A percentile compares a stretch with the other conserved stretches of the same genome.
Evolutionary conservation across 176 grass and related monocot genomes (phyloP).

Genomic region (Triticum monococcum): DNA sequence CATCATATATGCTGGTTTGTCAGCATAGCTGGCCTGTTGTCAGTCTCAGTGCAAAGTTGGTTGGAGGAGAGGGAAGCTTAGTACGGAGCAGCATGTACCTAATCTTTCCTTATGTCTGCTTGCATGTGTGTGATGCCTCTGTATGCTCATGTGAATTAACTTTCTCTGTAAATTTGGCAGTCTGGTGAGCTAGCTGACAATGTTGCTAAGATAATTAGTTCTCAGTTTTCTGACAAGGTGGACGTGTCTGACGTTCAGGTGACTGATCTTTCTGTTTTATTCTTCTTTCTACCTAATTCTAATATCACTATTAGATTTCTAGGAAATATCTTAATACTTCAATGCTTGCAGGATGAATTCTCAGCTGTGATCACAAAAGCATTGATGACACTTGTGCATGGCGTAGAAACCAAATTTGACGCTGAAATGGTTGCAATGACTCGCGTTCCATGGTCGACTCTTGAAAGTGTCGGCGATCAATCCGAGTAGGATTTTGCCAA

Average conservation of each 20-base stretch:
- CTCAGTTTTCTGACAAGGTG: constrained; percentile 87
- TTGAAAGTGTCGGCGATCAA: constrained; percentile 98
- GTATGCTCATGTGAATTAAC: constrained; percentile 14
- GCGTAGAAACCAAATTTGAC: constrained; percentile 98
- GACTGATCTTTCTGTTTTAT: constrained; percentile 29
- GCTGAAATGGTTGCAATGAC: constrained; percentile 97
- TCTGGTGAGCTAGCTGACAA: constrained; percentile 96
- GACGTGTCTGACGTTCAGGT: constrained; percentile 99
- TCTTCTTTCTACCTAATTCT: constrained; percentile 2
- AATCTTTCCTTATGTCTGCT: not conserved
- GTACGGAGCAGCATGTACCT: not conserved
- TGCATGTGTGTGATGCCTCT: constrained; percentile 9
- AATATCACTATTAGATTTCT: constrained; percentile 8
- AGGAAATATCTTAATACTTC: constrained; percentile 13
- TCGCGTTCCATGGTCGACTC: constrained; percentile 88
- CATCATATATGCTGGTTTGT: constrained; percentile 5
- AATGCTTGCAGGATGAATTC: constrained; percentile 86
- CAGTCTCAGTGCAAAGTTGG: not conserved
- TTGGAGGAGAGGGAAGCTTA: not conserved
- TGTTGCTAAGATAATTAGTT: constrained; percentile 91
- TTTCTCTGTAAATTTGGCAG: constrained; percentile 42
- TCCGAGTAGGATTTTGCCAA: constrained; percentile 73
- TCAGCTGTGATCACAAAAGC: constrained; percentile 93
- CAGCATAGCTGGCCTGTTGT: not conserved
- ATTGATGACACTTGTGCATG: constrained; percentile 93